phyloP scores from a whole-genome alignment of 2,329 filamentous ascomycete genomes.

The Clonostachys rosea region DNA sequence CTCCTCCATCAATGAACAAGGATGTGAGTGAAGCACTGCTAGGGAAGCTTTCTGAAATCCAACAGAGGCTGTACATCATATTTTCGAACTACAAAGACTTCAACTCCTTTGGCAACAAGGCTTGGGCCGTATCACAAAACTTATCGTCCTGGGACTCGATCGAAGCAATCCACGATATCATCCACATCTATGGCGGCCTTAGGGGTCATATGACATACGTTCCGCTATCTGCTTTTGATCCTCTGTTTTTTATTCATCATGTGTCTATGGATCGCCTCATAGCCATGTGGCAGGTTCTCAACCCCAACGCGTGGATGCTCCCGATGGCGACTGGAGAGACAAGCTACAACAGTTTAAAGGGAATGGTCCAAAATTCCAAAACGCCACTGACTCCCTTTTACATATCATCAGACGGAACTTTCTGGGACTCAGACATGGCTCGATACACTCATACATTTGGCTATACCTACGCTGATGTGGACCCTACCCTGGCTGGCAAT shows the following conservation, averaged over 20 bases:
- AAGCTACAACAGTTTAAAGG: slow-evolving; percentile 56
- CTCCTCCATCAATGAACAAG: slow-evolving; percentile 51
- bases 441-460: slow-evolving; percentile 59
- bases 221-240: slow-evolving; percentile 73
- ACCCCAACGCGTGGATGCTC: slow-evolving; percentile 63
- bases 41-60: slow-evolving; percentile 45
- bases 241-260: slow-evolving; percentile 75
- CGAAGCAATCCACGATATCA: slow-evolving; percentile 59
- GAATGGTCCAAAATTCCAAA: slow-evolving; percentile 46
- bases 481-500: slow-evolving; percentile 11
- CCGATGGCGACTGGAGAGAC: slow-evolving; percentile 48
- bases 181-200: slow-evolving; percentile 54
- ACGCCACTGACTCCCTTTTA: slow-evolving; percentile 67
- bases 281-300: slow-evolving; percentile 71
- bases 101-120: slow-evolving; percentile 65
- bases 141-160: slow-evolving; percentile 55
- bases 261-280: slow-evolving; percentile 71
- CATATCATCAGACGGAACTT: slow-evolving; percentile 47
- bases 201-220: slow-evolving; percentile 67
- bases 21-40: slow-evolving; percentile 41
- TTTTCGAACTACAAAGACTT: slow-evolving; percentile 66
- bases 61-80: slow-evolving; percentile 62
- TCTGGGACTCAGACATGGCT: slow-evolving; percentile 63
- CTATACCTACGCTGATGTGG: slow-evolving; percentile 69
- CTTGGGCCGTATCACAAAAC: slow-evolving; percentile 45